Evolutionary conservation across 495 filamentous ascomycete genomes (phyloP), one percentile per base, ranked within the genome.

Genomic region (Penicillium crystallinum): DNA sequence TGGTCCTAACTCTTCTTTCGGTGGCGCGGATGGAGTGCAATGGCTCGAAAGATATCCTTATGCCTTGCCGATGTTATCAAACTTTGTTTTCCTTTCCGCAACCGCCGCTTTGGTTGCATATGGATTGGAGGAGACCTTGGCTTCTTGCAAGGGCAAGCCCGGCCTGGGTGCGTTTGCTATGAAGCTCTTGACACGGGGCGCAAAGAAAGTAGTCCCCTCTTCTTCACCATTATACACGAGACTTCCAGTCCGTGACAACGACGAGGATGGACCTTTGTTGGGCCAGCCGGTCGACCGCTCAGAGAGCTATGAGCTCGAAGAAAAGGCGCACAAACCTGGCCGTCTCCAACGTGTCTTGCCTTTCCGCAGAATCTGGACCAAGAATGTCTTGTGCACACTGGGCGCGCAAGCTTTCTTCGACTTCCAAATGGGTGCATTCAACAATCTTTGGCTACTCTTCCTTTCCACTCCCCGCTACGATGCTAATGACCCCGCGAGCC

Each of bases 401-500:
- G 39, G 83, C 11, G 78, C 85, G 2, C 84, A 86, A 64, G 85
- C 79, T 38, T 77, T 90, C 55, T 77, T 93, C 48, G 82, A 85
- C 34, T 82, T 87, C 60, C 87, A 91, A 59, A 78, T 91, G 66
- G 87, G 72, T 53, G 88, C 88, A 37, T 93, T 91, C 77, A 89
- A 89, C 67, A 86, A 84, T 43, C 77, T 92, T 39, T 92, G 87
- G 88, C 86, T 88, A 53, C 77, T 89, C 50, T 92, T 91, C 75
- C 83, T 95, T 52, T 89, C 86, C 0, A 88, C 89, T 0, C 86
- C 89, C 0, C 86, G 88, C 30, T 84, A 83, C 56, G 77, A 87
- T 53, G 53, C 72, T 11, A 68, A 70, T 33, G 65, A 76, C 50
- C 66, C 76, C 6, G 58, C 63, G 27, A 67, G 66, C 40, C 73